Base-by-base conservation (phyloP, 805 yeast species). In the Lipomyces yamanashiensis region DNA sequence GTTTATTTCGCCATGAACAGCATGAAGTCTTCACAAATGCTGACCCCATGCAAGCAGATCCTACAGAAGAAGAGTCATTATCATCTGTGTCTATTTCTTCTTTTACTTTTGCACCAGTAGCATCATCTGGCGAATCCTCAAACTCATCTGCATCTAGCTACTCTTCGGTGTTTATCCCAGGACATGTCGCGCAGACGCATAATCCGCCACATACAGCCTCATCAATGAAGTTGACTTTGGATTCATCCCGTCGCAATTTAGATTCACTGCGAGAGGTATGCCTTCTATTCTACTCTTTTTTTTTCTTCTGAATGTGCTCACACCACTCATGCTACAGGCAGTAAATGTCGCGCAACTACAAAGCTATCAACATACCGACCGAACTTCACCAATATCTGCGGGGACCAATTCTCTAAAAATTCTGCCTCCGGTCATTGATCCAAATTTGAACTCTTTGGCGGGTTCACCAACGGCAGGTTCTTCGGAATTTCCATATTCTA, bases 311-410 rank as follows among this genome's bases (percentile, higher is more conserved):
- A n/a, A 12, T 15, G 19, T 37, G 13, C 47, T 28, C 23, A 34
- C 33, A 12, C 21, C 39, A 41, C 21, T 41, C 33, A 13, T 34
- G 15, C 13, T n/a, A 23, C 53, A 64, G 68, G 68, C 68, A 6
- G 68, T 64, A 10, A 64, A 28, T 28, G 59, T 57, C 15, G 68
- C 66, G 6, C 68, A 64, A 37, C 34, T 55, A 19, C 62, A 58
- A 34, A 56, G 55, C 55, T 50, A 60, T 39, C 60, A 53, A 39
- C 21, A 59, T 40, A 13, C 34, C 40, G 61, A 58, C 33, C 61
- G 51, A 28, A 13, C 43, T 15, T 58, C 61, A 2, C 61, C 61
- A 19, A 23, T 21, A n/a, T 51, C 54, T 2, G 44, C 28, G 9
- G 48, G 57, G n/a, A 13, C 17, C 0, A 15, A 28, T 8, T n/a